Evolutionary conservation across 1,284 basidiomycete genomes (phyloP), one percentile per base, ranked within the genome.

Genomic region (Ustilago cynodontis): DNA sequence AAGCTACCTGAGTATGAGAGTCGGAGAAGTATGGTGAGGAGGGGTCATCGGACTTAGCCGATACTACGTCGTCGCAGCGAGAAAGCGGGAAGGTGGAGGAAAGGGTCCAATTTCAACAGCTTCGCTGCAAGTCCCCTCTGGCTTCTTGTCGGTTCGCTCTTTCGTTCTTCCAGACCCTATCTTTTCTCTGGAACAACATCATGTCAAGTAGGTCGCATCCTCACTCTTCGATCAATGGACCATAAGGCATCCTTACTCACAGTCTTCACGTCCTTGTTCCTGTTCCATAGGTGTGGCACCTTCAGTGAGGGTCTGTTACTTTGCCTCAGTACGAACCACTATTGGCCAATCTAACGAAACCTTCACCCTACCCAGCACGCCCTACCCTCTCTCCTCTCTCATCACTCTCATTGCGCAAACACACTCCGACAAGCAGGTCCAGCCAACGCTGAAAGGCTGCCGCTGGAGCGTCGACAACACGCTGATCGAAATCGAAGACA

Each of bases 381-480:
- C 82, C 6, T 88, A 91, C 71, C 88, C 86, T 4, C 88, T 93
- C n/a, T 87, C 88, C 10, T 87, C 88, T 2, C 88, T 93, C 13
- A 83, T 87, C 24, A 79, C 84, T 14, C 88, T 93, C 14, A 82
- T 87, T 20, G 79, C 84, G 11, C 82, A 91, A 24, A 52, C 45
- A 13, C 41, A 75, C 53, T 11, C 43, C 1, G 43, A 51, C 0
- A 29, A 67, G 3, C 59, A 57, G 5, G 16, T 57, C 0, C 53
- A 41, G 1, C 14, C 45, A 1, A 65, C 68, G 2, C 61, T 80
- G 9, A 2, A 35, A 1, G 29, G 41, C 10, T 74, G 68, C 10
- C 63, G 79, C 51, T 93, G 92, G 92, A 92, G 92, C 82, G 91
- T 93, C 4, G 88, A 93, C 81, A 91, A 89, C 59, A 70, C 64